Evolutionary conservation across 2,329 filamentous ascomycete species (phyloP), one percentile per base, ranked within the genome.

Genomic region (Neofusicoccum sp.): DNA sequence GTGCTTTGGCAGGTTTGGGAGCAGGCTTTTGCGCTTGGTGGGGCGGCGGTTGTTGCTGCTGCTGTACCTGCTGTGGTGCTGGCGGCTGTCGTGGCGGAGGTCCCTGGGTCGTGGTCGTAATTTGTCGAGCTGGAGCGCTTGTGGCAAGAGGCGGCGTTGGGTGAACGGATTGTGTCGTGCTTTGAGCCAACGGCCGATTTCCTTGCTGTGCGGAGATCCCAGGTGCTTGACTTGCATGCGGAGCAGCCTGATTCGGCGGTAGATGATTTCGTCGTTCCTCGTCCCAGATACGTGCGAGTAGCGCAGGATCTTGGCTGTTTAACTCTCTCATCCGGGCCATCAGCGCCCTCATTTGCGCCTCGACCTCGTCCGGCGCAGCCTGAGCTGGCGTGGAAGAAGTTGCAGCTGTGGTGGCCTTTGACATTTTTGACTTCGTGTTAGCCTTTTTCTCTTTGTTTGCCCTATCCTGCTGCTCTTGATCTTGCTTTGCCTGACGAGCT

Each of bases 261-360:
- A 56, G 65, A 63, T 78, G 77, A 12, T 71, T 66, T 56, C 71
- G 69, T 43, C 79, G 68, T 75, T 85, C 76, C 74, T 84, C 72
- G 60, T 84, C 82, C 82, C 82, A 85, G 7, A 86, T 77, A 65
- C 77, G 78, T 26, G 82, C 79, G 54, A 86, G 79, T 60, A 84
- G 74, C 9, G 73, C 71, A 3, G 84, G 84, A 64, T 86, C 82
- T 65, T 81, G 80, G 28, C 72, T 71, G 62, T 84, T 84, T 62
- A 84, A 79, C 63, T 84, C 79, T 40, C 82, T 76, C 81, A 86
- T 85, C 65, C 81, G 84, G 36, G 81, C 78, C 70, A 85, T 82
- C 77, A 85, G 80, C 1, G 74, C 73, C 61, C 80, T 78, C 70
- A 85, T 82, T 65, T 84, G 79, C 1, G 72, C 69, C 63, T 82